Base-by-base conservation (phyloP, 1,284 basidiomycete genomes). In the Puccinia triticina region DNA sequence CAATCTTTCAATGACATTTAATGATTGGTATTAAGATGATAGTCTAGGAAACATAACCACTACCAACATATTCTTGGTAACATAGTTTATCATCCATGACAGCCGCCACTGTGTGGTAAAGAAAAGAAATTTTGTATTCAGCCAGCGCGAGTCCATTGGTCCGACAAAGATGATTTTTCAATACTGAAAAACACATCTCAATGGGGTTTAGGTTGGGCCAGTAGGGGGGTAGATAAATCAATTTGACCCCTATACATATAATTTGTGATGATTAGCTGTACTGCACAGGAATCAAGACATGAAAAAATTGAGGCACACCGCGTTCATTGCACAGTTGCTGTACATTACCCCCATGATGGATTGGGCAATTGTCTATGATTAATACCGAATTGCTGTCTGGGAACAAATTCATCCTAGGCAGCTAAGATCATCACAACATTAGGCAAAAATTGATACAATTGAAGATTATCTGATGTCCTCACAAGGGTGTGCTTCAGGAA, bases 131-230 rank as follows among this genome's bases (percentile, higher is more conserved):
- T n/a, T 75, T 48, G 0, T 61, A 32, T 12, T 75, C 53, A 18
- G 53, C 16, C 14, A 32, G 4, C 16, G 26, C 40, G 23, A 61
- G 40, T 40, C 73, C 50, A 29, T 59, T 57, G 11, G 59, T 40
- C 5, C 53, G 34, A 18, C 53, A n/a, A 5, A 57, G 40, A 46
- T 40, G 14, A 1, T 2, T 34, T 59, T 75, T 75, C 53, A 75
- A 57, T 2, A 46, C 34, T 1, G 34, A 75, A 40, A 75, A 75
- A 59, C 73, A 57, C 73, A 59, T 75, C 53, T 75, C 55, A n/a
- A 75, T 75, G n/a, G 73, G 73, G 53, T 75, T 75, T 5, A 75
- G 53, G 12, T 75, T 53, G 16, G 73, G 73, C 55, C 73, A 59
- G 43, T 75, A 75, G 23, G 53, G 43, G 0, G 73, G 53, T n/a